Evolutionary conservation across 2,329 filamentous ascomycete species (phyloP).

Genomic region (Aspergillus sp.): DNA sequence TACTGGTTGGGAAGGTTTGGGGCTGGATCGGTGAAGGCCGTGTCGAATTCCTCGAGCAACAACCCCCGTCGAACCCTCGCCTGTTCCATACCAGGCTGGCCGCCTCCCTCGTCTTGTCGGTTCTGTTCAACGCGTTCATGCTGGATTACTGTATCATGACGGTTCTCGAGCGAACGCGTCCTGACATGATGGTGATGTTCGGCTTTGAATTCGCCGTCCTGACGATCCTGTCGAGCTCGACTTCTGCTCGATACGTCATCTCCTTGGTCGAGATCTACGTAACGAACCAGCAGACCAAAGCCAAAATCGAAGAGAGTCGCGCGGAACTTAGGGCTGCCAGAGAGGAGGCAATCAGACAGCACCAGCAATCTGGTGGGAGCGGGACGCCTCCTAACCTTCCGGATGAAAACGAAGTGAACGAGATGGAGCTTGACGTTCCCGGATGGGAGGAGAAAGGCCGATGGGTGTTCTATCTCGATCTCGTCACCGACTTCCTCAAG

Average conservation of each 20-base stretch:
- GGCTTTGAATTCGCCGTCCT: slow-evolving; percentile 93
- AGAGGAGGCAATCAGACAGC: slow-evolving; percentile 36
- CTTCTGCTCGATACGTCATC: slow-evolving; percentile 66
- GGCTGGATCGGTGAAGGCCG: slow-evolving; percentile 95
- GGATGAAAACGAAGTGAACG: slow-evolving; percentile 68
- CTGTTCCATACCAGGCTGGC: slow-evolving; percentile 79
- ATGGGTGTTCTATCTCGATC: slow-evolving; percentile 80
- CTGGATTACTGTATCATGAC: slow-evolving; percentile 72
- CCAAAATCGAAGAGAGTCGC: slow-evolving; percentile 58
- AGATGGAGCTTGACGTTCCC: slow-evolving; percentile 88
- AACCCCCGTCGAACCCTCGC: slow-evolving; percentile 78
- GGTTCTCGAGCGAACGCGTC: slow-evolving; percentile 77
- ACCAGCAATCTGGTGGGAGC: slow-evolving; percentile 27
- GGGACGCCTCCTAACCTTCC: slow-evolving; percentile 41
- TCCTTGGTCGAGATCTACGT: slow-evolving; percentile 70
- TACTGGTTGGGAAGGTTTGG: slow-evolving; percentile 94
- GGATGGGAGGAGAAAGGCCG: slow-evolving; percentile 96
- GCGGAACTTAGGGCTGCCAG: slow-evolving; percentile 53
- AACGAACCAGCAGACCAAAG: slow-evolving; percentile 61
- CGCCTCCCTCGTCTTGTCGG: slow-evolving; percentile 66
- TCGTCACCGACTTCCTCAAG: slow-evolving; percentile 83
- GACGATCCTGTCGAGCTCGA: slow-evolving; percentile 69
- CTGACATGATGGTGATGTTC: slow-evolving; percentile 99
- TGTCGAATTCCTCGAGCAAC: slow-evolving; percentile 89
- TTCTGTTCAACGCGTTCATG: slow-evolving; percentile 70